These are phyloP conservation scores for Zygoascus flipseniorum DNA, from an alignment of 805 yeast genomes.

Conservation along the genomic window DNA sequence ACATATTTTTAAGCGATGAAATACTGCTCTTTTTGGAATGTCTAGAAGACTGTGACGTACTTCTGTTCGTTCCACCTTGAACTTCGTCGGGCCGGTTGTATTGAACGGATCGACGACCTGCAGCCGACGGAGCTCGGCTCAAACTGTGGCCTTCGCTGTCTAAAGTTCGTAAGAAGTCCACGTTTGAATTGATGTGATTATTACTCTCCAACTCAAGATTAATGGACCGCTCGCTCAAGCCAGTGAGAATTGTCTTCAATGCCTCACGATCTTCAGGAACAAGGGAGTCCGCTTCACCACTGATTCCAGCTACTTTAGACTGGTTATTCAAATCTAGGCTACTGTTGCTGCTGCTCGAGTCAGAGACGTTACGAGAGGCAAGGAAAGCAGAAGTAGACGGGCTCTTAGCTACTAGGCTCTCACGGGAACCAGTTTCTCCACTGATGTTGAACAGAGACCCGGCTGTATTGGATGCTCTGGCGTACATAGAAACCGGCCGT, in stretches of 20 bases:
- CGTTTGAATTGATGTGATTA: constrained; percentile 27
- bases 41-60: constrained; percentile 1
- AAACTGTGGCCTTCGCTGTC: constrained; percentile 15
- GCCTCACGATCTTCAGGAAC: constrained; percentile 19
- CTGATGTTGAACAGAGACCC: not conserved
- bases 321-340: not conserved
- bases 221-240: constrained; percentile 25
- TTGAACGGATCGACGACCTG: constrained; percentile 1
- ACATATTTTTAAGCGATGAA: constrained; percentile 14
- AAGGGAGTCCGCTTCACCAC: not conserved
- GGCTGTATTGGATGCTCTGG: not conserved
- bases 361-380: not conserved
- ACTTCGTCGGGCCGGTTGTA: constrained; percentile 7
- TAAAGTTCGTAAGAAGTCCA: constrained; percentile 29
- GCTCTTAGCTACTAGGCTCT: not conserved
- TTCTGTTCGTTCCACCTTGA: not conserved
- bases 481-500: constrained; percentile 6
- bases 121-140: constrained; percentile 5
- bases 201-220: constrained; percentile 26
- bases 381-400: constrained; percentile 1
- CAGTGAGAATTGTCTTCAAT: constrained; percentile 28
- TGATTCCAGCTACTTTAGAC: not conserved
- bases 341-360: not conserved
- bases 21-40: constrained; percentile 16
- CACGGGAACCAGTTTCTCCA: not conserved